Evolutionary conservation across 495 filamentous ascomycete species (phyloP).

Genomic region (Aspergillus affinis): DNA sequence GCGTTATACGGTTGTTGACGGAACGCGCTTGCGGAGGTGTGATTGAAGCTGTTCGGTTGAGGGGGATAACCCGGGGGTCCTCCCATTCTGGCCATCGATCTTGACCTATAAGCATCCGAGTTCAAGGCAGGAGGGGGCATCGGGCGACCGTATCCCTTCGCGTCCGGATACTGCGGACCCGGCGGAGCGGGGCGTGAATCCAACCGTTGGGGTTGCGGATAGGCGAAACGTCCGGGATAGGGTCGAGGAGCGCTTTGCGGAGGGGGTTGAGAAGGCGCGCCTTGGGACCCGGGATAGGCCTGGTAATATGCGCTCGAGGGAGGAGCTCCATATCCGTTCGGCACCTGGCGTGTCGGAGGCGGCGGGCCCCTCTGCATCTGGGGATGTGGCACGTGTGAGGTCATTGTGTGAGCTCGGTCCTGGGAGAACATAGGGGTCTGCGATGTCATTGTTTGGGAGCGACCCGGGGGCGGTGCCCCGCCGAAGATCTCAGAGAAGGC

Average conservation of each 20-base stretch:
- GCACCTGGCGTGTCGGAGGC: conserved; percentile 62
- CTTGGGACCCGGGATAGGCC: conserved; percentile 50
- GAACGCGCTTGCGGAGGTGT: conserved; percentile 68
- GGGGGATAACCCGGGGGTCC: conserved; percentile 65
- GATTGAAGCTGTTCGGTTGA: conserved; percentile 64
- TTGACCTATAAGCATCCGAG: conserved; percentile 81
- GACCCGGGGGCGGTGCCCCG: conserved; percentile 77
- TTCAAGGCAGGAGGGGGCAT: conserved; percentile 70
- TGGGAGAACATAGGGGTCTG: conserved; percentile 56
- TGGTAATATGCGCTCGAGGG: conserved; percentile 47
- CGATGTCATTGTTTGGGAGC: conserved; percentile 83
- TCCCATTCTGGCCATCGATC: conserved; percentile 78
- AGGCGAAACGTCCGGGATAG: conserved; percentile 57
- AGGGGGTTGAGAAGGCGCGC: conserved; percentile 58
- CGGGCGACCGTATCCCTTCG: conserved; percentile 48
- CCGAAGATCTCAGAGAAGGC: conserved; percentile 98
- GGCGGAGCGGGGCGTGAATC: conserved; percentile 67
- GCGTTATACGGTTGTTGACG: conserved; percentile 71
- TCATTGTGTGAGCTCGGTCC: conserved; percentile 85
- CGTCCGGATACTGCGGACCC: conserved; percentile 53
- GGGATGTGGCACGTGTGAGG: conserved; percentile 56
- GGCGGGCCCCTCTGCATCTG: conserved; percentile 45
- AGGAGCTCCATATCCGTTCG: conserved; percentile 47
- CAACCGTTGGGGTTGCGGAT: conserved; percentile 65
- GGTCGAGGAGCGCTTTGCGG: conserved; percentile 67